These are phyloP conservation scores for Citrus unshiu DNA, from an alignment of 345 rosid genomes.

Conservation along the genomic window DNA sequence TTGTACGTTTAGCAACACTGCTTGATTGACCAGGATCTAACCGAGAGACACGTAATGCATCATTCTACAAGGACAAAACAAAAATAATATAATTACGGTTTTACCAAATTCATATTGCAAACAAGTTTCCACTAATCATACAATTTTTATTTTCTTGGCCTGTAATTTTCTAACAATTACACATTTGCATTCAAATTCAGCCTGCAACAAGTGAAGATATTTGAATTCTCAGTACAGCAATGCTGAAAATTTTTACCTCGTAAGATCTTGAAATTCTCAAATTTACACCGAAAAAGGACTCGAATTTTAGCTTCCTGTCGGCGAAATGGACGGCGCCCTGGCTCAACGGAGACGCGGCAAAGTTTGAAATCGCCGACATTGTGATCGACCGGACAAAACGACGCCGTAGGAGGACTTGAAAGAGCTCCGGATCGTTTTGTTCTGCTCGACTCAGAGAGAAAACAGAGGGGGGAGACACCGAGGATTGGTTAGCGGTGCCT, in stretches of 20 bases:
- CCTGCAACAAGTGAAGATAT: not conserved
- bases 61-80: constrained; percentile 31
- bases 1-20: constrained; percentile 14
- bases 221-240: not conserved
- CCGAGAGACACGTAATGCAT: constrained; percentile 24
- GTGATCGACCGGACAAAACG: not conserved
- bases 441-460: not conserved
- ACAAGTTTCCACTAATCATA: not conserved
- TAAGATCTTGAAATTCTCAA: constrained; percentile 9
- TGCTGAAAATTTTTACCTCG: not conserved
- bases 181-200: not conserved
- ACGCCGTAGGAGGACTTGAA: not conserved
- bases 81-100: not conserved
- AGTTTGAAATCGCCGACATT: constrained; percentile 33
- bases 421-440: not conserved
- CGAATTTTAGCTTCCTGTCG: constrained; percentile 1
- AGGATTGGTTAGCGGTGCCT: constrained; percentile 13
- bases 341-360: not conserved
- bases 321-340: not conserved
- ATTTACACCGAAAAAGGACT: not conserved
- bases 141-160: not conserved
- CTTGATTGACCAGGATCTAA: constrained; percentile 25
- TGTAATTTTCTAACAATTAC: not conserved
- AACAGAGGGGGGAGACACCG: constrained; percentile 37
- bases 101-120: not conserved